phyloP scores from a whole-genome alignment of 2,329 filamentous ascomycete genomes.

The Hypoxylon sp. region DNA sequence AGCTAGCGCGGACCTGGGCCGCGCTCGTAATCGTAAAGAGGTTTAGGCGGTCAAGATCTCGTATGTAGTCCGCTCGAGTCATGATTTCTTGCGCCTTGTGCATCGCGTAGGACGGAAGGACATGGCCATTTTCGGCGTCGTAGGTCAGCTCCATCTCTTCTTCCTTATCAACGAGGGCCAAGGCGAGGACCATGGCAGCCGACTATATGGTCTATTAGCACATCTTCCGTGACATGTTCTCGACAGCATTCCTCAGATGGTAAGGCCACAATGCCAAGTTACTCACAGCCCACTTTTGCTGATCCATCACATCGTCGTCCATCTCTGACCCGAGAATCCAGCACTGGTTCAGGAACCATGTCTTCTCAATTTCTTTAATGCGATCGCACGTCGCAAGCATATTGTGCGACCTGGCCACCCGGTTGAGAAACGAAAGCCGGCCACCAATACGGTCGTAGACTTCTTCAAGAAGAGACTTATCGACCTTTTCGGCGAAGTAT shows the following conservation, averaged over 20 bases:
- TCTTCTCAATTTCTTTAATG: constrained; percentile 75
- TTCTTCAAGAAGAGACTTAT: constrained; percentile 67
- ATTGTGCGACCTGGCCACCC: constrained; percentile 84
- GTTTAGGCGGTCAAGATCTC: constrained; percentile 90
- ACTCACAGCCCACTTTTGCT: constrained; percentile 92
- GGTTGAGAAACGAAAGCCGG: constrained; percentile 84
- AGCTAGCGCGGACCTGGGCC: constrained; percentile 89
- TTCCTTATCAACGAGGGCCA: constrained; percentile 86
- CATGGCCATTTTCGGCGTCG: constrained; percentile 71
- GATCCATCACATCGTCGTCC: constrained; percentile 98
- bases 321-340: constrained; percentile 78
- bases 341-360: constrained; percentile 81
- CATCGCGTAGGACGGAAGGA: constrained; percentile 81
- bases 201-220: constrained; percentile 61
- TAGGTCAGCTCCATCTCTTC: constrained; percentile 71
- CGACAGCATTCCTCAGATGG: too few species aligned
- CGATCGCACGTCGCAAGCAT: constrained; percentile 81
- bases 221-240: too few species aligned
- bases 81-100: constrained; percentile 90
- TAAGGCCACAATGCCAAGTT: not conserved
- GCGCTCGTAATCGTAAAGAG: constrained; percentile 92
- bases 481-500: constrained; percentile 72
- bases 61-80: constrained; percentile 95
- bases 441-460: constrained; percentile 90
- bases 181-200: constrained; percentile 91